These are phyloP conservation scores for Tetracentron sinense DNA, from an alignment of 164 flowering plant genomes.

Conservation along the genomic window DNA sequence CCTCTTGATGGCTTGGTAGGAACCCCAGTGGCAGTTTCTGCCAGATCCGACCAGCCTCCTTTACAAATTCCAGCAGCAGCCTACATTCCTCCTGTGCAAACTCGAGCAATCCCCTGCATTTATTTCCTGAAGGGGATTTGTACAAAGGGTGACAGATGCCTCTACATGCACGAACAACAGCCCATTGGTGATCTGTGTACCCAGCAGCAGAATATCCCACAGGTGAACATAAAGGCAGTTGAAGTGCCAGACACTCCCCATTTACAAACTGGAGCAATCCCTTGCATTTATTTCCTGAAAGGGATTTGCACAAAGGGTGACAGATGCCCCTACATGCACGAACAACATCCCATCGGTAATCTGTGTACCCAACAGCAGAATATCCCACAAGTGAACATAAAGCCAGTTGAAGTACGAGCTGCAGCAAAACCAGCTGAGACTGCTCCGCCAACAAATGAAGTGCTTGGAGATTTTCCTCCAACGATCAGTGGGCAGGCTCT, in stretches of 20 bases:
- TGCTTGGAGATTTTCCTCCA: constrained; percentile 12
- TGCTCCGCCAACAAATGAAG: constrained; percentile 22
- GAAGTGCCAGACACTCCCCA: constrained; percentile 24
- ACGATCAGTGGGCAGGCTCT: constrained; percentile 33
- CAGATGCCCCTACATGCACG: constrained; percentile 65
- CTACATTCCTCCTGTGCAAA: constrained; percentile 21
- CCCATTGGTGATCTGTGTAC: too few species aligned
- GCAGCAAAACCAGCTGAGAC: constrained; percentile 23
- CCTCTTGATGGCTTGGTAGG: constrained; percentile 81
- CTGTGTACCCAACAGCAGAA: constrained; percentile 38
- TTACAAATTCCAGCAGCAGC: constrained; percentile 21
- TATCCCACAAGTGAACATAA: constrained; percentile 29
- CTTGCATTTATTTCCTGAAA: constrained; percentile 75
- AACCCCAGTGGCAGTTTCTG: constrained; percentile 31
- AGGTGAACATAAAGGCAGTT: too few species aligned
- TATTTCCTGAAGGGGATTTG: constrained; percentile 81
- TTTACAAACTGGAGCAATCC: constrained; percentile 35
- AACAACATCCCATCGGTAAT: constrained; percentile 28
- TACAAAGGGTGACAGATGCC: constrained; percentile 79
- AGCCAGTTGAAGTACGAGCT: constrained; percentile 26
- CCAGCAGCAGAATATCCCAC: too few species aligned
- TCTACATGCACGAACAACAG: constrained; percentile 55
- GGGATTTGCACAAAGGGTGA: constrained; percentile 86
- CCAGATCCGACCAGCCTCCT: constrained; percentile 35
- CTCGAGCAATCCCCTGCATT: constrained; percentile 55